A percentile compares a stretch with the other conserved stretches of the same genome.
Conservation (phyloP, 805 yeast genomes). For the Starmerella floris region DNA sequence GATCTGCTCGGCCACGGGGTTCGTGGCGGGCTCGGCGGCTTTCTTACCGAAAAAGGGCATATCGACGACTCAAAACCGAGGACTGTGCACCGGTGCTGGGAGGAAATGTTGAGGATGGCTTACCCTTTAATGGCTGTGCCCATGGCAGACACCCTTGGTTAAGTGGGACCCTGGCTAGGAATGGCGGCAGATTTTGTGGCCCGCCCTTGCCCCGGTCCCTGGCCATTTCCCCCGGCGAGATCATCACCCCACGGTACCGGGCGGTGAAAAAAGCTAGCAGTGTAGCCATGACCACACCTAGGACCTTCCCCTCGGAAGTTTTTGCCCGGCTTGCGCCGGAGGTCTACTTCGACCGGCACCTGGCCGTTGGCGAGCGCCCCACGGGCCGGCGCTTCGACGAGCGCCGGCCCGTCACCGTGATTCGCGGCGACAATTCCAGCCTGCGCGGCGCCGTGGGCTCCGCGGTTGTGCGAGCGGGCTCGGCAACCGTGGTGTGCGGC, state of each 20-base stretch:
- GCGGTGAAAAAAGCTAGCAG: too few species aligned
- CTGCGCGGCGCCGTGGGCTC: conserved; percentile 42
- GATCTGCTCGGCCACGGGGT: conserved; percentile 8
- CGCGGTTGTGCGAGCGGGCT: conserved; percentile 53
- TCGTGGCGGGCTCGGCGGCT: background rate
- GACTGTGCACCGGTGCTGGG: too few species aligned
- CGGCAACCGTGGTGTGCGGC: conserved; percentile 59
- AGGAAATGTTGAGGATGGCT: too few species aligned
- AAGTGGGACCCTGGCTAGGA: too few species aligned
- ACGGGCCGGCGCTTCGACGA: conserved; percentile 54
- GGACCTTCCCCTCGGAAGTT: conserved; percentile 67
- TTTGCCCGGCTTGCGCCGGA: conserved; percentile 79
- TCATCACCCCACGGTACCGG: too few species aligned
- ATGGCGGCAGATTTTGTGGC: too few species aligned
- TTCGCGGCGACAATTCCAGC: conserved; percentile 10
- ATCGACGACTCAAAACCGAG: too few species aligned
- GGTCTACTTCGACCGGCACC: conserved; percentile 62
- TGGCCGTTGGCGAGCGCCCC: conserved; percentile 65
- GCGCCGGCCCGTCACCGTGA: conserved; percentile 43
- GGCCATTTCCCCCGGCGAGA: too few species aligned
- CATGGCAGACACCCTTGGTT: too few species aligned
- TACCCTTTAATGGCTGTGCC: too few species aligned
- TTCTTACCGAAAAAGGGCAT: conserved; percentile 17
- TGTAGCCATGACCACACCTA: conserved; percentile 30
- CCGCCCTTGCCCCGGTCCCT: too few species aligned